Evolutionary conservation across 768 basidiomycete species (phyloP), one percentile per base, ranked within the genome.

Genomic region (Lactifluus subvellereus): DNA sequence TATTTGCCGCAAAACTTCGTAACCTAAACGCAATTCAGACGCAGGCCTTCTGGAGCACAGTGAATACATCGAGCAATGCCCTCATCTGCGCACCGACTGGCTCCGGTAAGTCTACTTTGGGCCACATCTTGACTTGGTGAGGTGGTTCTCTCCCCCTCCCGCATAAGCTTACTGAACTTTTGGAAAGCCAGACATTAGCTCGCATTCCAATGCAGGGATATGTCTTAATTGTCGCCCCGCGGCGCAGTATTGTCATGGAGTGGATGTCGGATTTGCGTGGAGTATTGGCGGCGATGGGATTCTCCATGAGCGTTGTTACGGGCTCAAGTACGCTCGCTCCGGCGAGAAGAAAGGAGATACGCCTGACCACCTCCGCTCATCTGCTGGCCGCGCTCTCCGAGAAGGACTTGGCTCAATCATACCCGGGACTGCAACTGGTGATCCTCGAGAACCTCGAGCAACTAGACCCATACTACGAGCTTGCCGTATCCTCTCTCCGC

Each of bases 1-100:
- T 79, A 2, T 80, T 87, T 66, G 72, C 78, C 14, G 70, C 74
- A 2, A 78, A 75, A 49, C 65, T 88, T 32, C 77, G 75, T 27
- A 79, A 80, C 35, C 80, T 98, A 71, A 97, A 94, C 69, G 83
- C 86, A 1, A 84, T 97, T 1, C 97, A 99, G 71, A 91, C 89
- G 0, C 96, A 98, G 66, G 77, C 83, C 7, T 91, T 90, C 72
- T 98, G 96, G 92, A 84, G 85, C 45, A 68, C 90, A 16, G 75
- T 86, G 56, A 83, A 86, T 69, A 88, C 91, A 3, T 76, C 78
- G 45, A 72, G 77, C 38, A 90, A 94, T 70, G 73, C 84, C 3
- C 74, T 98, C 35, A 67, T 97, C 11, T 89, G 87, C 68, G 89
- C 87, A 0, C 94, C 96, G 2, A 80, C 84, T 4, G 85, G 88